Base-by-base conservation (phyloP, 1,284 basidiomycete genomes). In the Pulveroboletus sp. region DNA sequence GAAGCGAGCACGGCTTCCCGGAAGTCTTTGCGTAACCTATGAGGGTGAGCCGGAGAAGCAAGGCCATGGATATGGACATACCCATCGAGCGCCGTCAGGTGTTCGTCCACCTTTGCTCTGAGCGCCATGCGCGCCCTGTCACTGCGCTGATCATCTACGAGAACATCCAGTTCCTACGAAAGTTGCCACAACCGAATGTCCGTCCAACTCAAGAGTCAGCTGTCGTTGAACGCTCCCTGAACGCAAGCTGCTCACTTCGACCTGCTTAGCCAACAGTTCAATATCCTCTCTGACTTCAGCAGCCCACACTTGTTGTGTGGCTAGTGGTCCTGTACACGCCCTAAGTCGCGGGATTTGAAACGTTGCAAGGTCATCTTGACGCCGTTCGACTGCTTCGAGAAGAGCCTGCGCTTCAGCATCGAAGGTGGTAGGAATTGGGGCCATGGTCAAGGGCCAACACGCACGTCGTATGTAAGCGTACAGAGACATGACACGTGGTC, bases 251-350 rank as follows among this genome's bases (percentile, higher is more conserved):
- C 84, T 61, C 64, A 93, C 92, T 78, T 94, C 87, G 15, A 94
- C 74, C 56, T 87, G 82, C 43, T 77, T 77, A 4, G 79, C 75
- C 31, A 91, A 79, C 0, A 72, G 66, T 43, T 87, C 86, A 15
- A 93, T 74, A 64, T 95, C 92, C 52, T 88, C 86, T 33, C 89
- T 78, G 54, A 94, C 71, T 68, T 93, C 92, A 4, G 83, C 83
- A 0, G 85, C 84, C 50, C 90, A 79, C 49, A 84, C 81, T 66
- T 92, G 87, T 63, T 94, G 92, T 7, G 83, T 67, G 0, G 79
- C 69, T 7, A 90, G 72, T 3, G 91, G 86, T 0, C 88, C 90
- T 14, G 72, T 75, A 68, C 89, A 94, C 46, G 75, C 69, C 10
- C 79, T 77, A 48, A 96, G 76, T 7, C 90, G 83, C 1, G 91